These are phyloP conservation scores for Oryza nivara DNA, from an alignment of 176 grass and related monocot species.

Conservation along the genomic window DNA sequence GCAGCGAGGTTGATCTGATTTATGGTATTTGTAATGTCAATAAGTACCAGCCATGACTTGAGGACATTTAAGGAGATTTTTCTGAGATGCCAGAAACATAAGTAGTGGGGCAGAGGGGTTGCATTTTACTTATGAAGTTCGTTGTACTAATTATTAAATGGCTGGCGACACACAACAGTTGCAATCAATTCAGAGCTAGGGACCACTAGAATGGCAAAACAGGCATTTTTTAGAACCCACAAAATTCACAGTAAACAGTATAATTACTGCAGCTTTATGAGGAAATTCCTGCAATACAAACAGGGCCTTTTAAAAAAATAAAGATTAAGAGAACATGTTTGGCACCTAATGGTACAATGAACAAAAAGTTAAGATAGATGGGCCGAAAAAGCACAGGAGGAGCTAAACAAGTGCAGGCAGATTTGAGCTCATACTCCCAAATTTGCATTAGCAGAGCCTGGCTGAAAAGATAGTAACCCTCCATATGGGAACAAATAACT, in stretches of 20 bases:
- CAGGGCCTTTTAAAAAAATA: background rate
- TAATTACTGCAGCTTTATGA: background rate
- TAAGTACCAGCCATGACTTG: background rate
- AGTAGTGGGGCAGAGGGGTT: background rate
- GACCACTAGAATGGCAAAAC: background rate
- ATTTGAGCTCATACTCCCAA: constrained; percentile 4
- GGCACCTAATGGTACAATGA: background rate
- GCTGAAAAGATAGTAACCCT: background rate
- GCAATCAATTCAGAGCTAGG: background rate
- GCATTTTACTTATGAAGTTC: constrained; percentile 10
- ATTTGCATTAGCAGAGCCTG: constrained; percentile 13
- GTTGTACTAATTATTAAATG: constrained; percentile 22
- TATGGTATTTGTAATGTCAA: background rate
- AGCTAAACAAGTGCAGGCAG: background rate
- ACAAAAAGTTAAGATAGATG: background rate
- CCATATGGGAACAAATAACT: constrained; percentile 10
- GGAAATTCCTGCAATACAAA: background rate
- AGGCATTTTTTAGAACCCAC: background rate
- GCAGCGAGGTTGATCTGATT: background rate
- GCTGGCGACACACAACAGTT: background rate
- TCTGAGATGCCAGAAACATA: background rate
- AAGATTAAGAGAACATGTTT: background rate
- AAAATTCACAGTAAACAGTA: background rate
- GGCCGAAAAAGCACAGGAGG: background rate
- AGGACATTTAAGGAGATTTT: constrained; percentile 9